phyloP scores from a whole-genome alignment of 2,329 filamentous ascomycete genomes.

The Fusarium sp. region DNA sequence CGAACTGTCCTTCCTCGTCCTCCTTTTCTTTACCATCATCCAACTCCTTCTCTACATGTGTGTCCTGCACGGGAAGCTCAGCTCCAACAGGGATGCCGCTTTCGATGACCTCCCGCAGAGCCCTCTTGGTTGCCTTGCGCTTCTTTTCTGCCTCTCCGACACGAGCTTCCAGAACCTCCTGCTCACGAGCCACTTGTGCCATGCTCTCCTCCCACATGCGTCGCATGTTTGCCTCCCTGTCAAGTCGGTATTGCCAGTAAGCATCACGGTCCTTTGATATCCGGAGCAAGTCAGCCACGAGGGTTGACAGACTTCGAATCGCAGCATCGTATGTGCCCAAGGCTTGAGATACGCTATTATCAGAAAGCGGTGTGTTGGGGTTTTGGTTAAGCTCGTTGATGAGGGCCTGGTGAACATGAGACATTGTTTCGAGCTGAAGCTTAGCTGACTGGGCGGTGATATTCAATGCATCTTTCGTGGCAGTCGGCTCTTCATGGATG shows the following conservation, averaged over 20 bases:
- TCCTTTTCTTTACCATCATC: conserved; percentile 38
- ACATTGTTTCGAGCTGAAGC: conserved; percentile 90
- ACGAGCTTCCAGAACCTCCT: conserved; percentile 88
- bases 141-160: conserved; percentile 93
- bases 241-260: conserved; percentile 96
- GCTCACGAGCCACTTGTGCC: conserved; percentile 94
- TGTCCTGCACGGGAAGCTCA: conserved; percentile 46
- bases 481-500: conserved; percentile 76
- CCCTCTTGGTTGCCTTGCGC: conserved; percentile 87
- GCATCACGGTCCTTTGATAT: conserved; percentile 95
- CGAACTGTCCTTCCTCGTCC: conserved; percentile 39
- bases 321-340: conserved; percentile 88
- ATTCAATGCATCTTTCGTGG: conserved; percentile 92
- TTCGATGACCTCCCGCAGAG: conserved; percentile 86
- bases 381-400: conserved; percentile 74
- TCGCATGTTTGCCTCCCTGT: conserved; percentile 89
- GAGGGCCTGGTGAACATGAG: conserved; percentile 85
- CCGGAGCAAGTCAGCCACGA: conserved; percentile 87
- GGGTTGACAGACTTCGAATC: conserved; percentile 84
- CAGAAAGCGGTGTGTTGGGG: conserved; percentile 78
- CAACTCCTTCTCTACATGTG: conserved; percentile 49
- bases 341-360: conserved; percentile 80
- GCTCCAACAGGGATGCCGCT: conserved; percentile 53
- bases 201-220: conserved; percentile 99
- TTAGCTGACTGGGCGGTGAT: conserved; percentile 97